phyloP scores from a whole-genome alignment of 805 yeast genomes.

The Candida ipomoeae region DNA sequence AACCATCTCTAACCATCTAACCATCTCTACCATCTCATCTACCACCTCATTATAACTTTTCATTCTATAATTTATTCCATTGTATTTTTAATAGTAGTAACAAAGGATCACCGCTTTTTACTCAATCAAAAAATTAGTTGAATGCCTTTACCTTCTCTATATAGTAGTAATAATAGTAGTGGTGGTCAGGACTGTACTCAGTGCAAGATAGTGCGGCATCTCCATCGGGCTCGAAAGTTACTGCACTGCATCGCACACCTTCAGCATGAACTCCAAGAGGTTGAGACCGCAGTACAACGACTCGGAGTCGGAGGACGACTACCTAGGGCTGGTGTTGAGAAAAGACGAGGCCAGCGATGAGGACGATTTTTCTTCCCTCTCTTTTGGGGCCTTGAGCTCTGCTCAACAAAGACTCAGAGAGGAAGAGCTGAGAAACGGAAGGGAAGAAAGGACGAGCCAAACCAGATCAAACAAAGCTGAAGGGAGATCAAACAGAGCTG shows the following conservation, averaged over 20 bases:
- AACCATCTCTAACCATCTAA: too few species aligned
- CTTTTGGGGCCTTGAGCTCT: slow-evolving; percentile 60
- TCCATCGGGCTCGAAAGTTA: not conserved
- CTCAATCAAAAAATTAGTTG: too few species aligned
- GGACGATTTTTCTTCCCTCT: slow-evolving; percentile 50
- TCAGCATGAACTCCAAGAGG: slow-evolving; percentile 6
- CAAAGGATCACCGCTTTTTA: too few species aligned
- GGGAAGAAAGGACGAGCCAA: not conserved
- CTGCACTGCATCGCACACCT: slow-evolving; percentile 1
- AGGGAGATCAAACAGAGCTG: too few species aligned
- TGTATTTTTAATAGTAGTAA: too few species aligned
- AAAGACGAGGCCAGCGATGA: slow-evolving; percentile 17
- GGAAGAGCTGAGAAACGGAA: slow-evolving; percentile 15
- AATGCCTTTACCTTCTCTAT: too few species aligned
- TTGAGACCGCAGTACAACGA: slow-evolving; percentile 14
- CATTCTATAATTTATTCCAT: too few species aligned
- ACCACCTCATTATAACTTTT: too few species aligned
- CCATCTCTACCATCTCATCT: too few species aligned
- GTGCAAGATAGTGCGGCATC: not conserved
- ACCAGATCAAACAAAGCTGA: slow-evolving; percentile 5
- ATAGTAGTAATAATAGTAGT: too few species aligned
- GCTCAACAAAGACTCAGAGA: slow-evolving; percentile 50
- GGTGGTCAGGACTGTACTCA: not conserved
- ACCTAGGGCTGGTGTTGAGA: slow-evolving; percentile 16
- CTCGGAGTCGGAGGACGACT: slow-evolving; percentile 18